Conservation (phyloP, 257 asterid genomes). For the Primulina huaijiensis region DNA sequence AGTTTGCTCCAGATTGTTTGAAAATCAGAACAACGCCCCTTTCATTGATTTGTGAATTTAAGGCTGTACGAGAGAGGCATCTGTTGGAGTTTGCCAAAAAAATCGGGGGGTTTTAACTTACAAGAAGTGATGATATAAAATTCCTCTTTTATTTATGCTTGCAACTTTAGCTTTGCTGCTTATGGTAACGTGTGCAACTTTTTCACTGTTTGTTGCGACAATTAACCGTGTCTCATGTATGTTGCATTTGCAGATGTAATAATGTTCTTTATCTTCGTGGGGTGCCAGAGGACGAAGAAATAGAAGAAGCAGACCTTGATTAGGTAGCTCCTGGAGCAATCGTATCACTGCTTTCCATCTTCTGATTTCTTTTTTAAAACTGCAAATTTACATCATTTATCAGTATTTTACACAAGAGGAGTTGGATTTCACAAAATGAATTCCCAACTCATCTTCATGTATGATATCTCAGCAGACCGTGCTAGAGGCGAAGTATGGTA, state of each 20-base stretch:
- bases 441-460: neutral
- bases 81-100: neutral
- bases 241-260: constrained; percentile 56
- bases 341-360: neutral
- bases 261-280: constrained; percentile 91
- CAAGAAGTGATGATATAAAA: neutral
- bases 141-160: neutral
- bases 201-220: neutral
- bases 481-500: neutral
- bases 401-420: neutral
- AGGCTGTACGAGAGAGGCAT: neutral
- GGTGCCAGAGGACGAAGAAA: constrained; percentile 82
- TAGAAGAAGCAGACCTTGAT: constrained; percentile 66
- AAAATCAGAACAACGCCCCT: neutral
- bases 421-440: neutral
- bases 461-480: neutral
- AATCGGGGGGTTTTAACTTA: no score
- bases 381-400: neutral
- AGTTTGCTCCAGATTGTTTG: neutral
- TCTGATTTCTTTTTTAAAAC: neutral
- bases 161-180: neutral
- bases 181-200: neutral
- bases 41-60: neutral
- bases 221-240: constrained; percentile 1
- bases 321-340: constrained; percentile 24